phyloP scores from a whole-genome alignment of 768 basidiomycete genomes.

The Mycena rosella region DNA sequence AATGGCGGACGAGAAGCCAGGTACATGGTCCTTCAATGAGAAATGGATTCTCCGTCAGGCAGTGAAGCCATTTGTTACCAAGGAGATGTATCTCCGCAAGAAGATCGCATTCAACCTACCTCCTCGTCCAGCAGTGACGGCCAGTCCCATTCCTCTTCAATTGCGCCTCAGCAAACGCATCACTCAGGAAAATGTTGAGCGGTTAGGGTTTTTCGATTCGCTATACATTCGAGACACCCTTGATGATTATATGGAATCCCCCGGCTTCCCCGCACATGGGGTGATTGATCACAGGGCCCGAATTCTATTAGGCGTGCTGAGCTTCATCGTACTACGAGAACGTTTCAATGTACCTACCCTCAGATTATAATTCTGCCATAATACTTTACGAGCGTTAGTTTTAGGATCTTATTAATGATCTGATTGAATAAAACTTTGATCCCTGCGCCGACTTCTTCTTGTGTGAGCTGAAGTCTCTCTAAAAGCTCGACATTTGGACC shows the following conservation, averaged over 20 bases:
- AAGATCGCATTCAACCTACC: conserved; percentile 31
- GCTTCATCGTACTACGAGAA: conserved; percentile 36
- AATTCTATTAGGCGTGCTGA: conserved; percentile 25
- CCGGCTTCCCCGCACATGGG: conserved; percentile 22
- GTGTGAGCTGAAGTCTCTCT: too few relatives aligned
- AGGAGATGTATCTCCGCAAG: conserved; percentile 33
- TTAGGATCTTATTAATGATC: too few relatives aligned
- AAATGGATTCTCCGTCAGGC: conserved; percentile 38
- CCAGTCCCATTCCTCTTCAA: conserved; percentile 23
- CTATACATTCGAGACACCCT: background rate
- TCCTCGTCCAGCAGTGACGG: background rate
- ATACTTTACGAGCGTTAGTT: too few relatives aligned
- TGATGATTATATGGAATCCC: conserved; percentile 19
- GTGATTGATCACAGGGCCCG: conserved; percentile 25
- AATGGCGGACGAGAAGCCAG: conserved; percentile 7
- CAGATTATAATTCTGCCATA: too few relatives aligned
- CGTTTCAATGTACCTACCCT: background rate
- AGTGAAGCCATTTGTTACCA: conserved; percentile 32
- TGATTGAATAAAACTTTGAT: too few relatives aligned
- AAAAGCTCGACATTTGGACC: too few relatives aligned
- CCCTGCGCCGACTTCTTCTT: too few relatives aligned
- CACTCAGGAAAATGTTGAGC: conserved; percentile 23
- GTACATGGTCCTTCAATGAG: conserved; percentile 22
- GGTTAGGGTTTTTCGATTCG: conserved; percentile 31
- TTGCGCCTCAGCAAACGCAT: conserved; percentile 26